Evolutionary conservation across 2,329 filamentous ascomycete genomes (phyloP).

Genomic region (Didymella lethalis): DNA sequence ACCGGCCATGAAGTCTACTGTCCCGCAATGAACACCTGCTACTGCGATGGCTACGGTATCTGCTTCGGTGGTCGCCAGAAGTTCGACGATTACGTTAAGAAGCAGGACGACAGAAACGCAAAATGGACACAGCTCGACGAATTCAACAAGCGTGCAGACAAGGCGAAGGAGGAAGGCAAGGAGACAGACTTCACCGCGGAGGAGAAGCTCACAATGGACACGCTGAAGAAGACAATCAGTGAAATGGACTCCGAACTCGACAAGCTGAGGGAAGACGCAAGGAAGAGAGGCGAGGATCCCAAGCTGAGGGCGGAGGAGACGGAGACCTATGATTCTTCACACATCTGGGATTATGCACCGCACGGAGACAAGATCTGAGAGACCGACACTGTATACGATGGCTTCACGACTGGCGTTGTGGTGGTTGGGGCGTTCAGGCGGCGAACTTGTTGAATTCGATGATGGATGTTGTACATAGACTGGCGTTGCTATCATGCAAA

Average conservation of each 20-base stretch:
- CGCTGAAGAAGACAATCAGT: slow-evolving; percentile 32
- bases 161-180: slow-evolving; percentile 43
- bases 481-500: background rate
- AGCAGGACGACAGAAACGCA: slow-evolving; percentile 54
- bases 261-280: slow-evolving; percentile 39
- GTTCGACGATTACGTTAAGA: slow-evolving; percentile 60
- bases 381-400: slow-evolving; percentile 9
- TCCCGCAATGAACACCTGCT: slow-evolving; percentile 56
- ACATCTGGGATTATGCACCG: slow-evolving; percentile 50
- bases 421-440: slow-evolving; percentile 10
- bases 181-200: slow-evolving; percentile 31
- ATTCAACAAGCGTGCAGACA: slow-evolving; percentile 50
- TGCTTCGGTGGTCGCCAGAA: slow-evolving; percentile 64
- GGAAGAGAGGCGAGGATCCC: slow-evolving; percentile 46
- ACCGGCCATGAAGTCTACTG: slow-evolving; percentile 51
- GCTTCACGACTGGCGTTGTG: slow-evolving; percentile 26
- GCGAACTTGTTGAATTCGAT: slow-evolving; percentile 6
- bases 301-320: slow-evolving; percentile 44
- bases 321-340: slow-evolving; percentile 43
- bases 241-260: slow-evolving; percentile 43
- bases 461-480: slow-evolving; percentile 13
- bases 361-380: slow-evolving; percentile 25
- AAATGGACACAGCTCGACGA: slow-evolving; percentile 51
- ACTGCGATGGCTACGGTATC: slow-evolving; percentile 70
- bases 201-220: slow-evolving; percentile 30